These are phyloP conservation scores for Cordyceps cateniannulata DNA, from an alignment of 2,329 filamentous ascomycete species.

Conservation along the genomic window DNA sequence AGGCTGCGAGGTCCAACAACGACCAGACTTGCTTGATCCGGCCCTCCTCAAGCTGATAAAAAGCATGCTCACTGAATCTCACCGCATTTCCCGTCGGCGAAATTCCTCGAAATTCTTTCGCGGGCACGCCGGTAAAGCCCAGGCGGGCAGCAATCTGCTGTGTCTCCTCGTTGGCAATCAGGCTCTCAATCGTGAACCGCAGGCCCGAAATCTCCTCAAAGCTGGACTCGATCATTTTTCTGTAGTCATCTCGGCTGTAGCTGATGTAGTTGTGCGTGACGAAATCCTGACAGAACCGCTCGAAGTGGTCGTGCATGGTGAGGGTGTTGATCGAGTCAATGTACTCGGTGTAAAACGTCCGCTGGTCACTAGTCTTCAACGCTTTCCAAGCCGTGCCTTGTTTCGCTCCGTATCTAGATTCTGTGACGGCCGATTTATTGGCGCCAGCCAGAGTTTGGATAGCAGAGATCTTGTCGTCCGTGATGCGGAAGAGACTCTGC, in stretches of 20 bases:
- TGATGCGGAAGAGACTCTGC: background rate
- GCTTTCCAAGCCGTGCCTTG: background rate
- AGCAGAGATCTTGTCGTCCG: background rate
- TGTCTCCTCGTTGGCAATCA: conserved; percentile 24
- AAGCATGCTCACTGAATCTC: conserved; percentile 27
- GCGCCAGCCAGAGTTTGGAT: background rate
- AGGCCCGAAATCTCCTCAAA: conserved; percentile 24
- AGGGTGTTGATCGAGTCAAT: conserved; percentile 26
- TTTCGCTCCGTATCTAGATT: background rate
- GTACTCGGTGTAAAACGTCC: conserved; percentile 23
- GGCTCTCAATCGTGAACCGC: conserved; percentile 19
- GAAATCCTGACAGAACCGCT: conserved; percentile 20
- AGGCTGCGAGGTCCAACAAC: conserved; percentile 25
- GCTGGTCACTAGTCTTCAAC: background rate
- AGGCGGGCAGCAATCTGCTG: conserved; percentile 28
- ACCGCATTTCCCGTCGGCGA: conserved; percentile 23
- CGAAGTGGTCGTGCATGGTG: conserved; percentile 21
- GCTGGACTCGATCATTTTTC: conserved; percentile 22
- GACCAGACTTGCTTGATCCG: conserved; percentile 29
- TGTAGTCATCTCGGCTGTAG: conserved; percentile 21
- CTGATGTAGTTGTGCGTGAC: conserved; percentile 25
- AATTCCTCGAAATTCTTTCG: conserved; percentile 21
- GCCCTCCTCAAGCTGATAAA: conserved; percentile 27
- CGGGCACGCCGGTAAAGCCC: conserved; percentile 25
- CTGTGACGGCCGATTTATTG: background rate